phyloP scores from a whole-genome alignment of 129 eudicot genomes.

The Logfia minima region DNA sequence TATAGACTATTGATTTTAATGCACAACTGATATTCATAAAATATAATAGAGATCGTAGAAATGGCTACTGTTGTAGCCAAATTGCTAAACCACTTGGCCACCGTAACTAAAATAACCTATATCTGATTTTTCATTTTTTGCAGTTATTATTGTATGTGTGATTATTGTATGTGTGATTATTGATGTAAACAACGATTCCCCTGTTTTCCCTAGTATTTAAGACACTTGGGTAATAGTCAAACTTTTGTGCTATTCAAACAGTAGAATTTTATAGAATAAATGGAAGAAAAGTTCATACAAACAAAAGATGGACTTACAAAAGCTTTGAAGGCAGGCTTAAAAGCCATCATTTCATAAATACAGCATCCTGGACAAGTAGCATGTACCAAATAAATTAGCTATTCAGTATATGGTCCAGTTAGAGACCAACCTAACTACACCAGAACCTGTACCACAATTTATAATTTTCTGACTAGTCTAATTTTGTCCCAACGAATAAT shows the following conservation, averaged over 20 bases:
- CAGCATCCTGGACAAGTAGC: conserved; percentile 77
- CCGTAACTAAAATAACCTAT: no score
- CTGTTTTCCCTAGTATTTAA: not conserved
- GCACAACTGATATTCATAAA: not conserved
- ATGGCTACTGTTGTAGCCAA: not conserved
- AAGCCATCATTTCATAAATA: conserved; percentile 89
- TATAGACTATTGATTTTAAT: not conserved
- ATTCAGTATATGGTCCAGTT: not conserved
- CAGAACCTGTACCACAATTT: not conserved
- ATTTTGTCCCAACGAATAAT: not conserved
- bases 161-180: not conserved
- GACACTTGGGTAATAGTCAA: conserved; percentile 9
- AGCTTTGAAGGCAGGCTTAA: conserved; percentile 95
- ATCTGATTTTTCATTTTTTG: no score
- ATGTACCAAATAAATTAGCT: conserved; percentile 10
- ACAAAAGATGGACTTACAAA: conserved; percentile 60
- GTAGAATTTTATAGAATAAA: conserved; percentile 12
- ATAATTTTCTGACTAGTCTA: not conserved
- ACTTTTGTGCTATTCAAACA: conserved; percentile 8
- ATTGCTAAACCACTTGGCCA: not conserved
- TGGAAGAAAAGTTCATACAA: not conserved
- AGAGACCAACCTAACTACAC: not conserved
- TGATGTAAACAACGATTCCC: conserved; percentile 8
- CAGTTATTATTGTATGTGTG: no score
- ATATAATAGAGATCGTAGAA: not conserved